A percentile compares a stretch with the other conserved stretches of the same genome.
Conservation (phyloP, 345 rosid species). For the Excoecaria agallocha region DNA sequence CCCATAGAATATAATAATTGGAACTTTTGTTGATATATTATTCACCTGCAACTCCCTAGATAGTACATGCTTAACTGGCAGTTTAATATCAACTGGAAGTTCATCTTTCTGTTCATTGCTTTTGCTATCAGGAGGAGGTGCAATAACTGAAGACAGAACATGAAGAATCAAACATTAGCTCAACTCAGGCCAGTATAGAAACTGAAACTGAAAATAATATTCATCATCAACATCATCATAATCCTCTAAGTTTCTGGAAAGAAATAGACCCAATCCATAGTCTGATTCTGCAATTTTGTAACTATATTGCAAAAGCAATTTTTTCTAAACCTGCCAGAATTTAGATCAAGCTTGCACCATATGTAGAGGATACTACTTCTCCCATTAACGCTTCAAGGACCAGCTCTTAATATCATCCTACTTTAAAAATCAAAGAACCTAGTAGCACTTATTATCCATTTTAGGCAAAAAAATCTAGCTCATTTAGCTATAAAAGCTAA, state of each 20-base stretch:
- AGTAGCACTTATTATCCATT: neutral
- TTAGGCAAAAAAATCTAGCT: neutral
- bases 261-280: neutral
- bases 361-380: neutral
- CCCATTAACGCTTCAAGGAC: neutral
- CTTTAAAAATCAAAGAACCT: neutral
- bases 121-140: slow-evolving; percentile 62
- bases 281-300: neutral
- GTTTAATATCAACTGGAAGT: slow-evolving; percentile 72
- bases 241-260: slow-evolving; percentile 1
- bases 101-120: slow-evolving; percentile 59
- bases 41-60: slow-evolving; percentile 92
- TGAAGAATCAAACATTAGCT: slow-evolving; percentile 22
- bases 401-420: neutral
- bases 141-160: slow-evolving; percentile 52
- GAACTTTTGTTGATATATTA: neutral
- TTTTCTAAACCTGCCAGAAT: too few species aligned
- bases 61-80: slow-evolving; percentile 84
- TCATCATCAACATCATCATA: slow-evolving; percentile 3
- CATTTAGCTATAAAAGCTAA: neutral
- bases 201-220: slow-evolving; percentile 6
- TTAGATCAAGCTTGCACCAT: too few species aligned
- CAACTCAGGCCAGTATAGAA: neutral
- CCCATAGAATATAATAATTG: slow-evolving; percentile 6
- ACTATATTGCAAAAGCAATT: too few species aligned